These are phyloP conservation scores for Wickerhamiella kazuoi DNA, from an alignment of 805 yeast species.

Conservation along the genomic window DNA sequence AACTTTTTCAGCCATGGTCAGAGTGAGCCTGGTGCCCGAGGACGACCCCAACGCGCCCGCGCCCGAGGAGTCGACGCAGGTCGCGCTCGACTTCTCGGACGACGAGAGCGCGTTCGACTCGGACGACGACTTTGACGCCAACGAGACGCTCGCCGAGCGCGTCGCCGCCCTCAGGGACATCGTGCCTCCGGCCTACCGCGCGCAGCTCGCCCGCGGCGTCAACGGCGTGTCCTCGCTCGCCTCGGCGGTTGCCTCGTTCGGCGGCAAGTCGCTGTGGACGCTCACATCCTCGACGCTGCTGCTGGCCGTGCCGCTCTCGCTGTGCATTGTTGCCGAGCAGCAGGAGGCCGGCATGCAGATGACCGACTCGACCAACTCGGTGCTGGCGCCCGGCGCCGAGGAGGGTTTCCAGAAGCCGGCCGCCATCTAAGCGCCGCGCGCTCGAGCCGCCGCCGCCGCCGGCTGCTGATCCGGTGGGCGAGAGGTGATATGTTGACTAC, in stretches of 20 bases:
- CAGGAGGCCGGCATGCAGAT: conserved; percentile 81
- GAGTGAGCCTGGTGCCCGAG: conserved; percentile 54
- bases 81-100: conserved; percentile 23
- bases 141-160: conserved; percentile 78
- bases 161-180: conserved; percentile 81
- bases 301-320: conserved; percentile 81
- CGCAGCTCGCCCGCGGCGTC: conserved; percentile 23
- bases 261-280: conserved; percentile 73
- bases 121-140: conserved; percentile 50
- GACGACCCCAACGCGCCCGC: conserved; percentile 29
- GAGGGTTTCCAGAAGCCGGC: conserved; percentile 19
- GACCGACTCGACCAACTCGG: conserved; percentile 15
- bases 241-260: conserved; percentile 34
- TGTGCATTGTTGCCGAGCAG: conserved; percentile 80
- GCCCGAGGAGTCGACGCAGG: conserved; percentile 24
- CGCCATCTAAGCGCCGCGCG: conserved; percentile 2
- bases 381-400: conserved; percentile 22
- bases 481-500: no score
- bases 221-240: conserved; percentile 21
- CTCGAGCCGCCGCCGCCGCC: no score
- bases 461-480: no score
- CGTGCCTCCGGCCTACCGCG: conserved; percentile 74
- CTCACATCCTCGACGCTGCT: conserved; percentile 66
- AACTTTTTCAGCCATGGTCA: conserved; percentile 39
- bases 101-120: conserved; percentile 33